Evolutionary conservation across 2,329 filamentous ascomycete species (phyloP).

Genomic region (Apiospora arundinis): DNA sequence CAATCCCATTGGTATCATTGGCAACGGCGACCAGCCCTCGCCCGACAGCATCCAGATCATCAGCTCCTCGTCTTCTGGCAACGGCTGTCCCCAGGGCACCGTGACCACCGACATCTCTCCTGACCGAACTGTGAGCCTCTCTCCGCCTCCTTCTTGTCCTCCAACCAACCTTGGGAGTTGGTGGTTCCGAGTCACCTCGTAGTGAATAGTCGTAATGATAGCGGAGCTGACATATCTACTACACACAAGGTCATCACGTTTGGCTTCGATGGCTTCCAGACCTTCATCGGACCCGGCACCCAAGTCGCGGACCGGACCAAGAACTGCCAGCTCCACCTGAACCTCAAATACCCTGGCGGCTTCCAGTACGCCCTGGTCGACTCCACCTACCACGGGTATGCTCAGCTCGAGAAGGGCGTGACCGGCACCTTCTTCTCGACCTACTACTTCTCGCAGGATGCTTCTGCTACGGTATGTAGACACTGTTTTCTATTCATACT

Average conservation of each 20-base stretch:
- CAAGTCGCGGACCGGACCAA: conserved; percentile 46
- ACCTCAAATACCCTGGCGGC: conserved; percentile 53
- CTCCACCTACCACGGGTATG: conserved; percentile 56
- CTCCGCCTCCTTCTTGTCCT: background rate
- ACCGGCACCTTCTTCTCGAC: conserved; percentile 53
- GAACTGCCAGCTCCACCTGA: conserved; percentile 56
- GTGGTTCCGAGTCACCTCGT: no score
- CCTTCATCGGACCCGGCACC: conserved; percentile 52
- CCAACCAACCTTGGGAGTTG: no score
- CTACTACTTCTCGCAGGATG: conserved; percentile 55
- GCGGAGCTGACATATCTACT: background rate
- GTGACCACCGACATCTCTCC: conserved; percentile 50
- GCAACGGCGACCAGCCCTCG: conserved; percentile 44
- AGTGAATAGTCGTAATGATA: background rate
- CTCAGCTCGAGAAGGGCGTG: conserved; percentile 51
- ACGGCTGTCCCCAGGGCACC: conserved; percentile 51
- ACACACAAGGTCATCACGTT: conserved; percentile 49
- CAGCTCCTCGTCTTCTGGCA: conserved; percentile 49
- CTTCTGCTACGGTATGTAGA: conserved; percentile 45
- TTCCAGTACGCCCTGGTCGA: conserved; percentile 55
- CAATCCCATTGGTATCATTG: conserved; percentile 41
- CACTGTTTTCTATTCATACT: background rate
- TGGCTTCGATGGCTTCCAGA: conserved; percentile 54
- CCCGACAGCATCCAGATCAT: conserved; percentile 49
- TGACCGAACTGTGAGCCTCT: conserved; percentile 46